Percentiles rank a stretch among this genome's conserved stretches.
Conservation (phyloP, 2,329 filamentous ascomycete genomes). For the Cladosporium sp. region DNA sequence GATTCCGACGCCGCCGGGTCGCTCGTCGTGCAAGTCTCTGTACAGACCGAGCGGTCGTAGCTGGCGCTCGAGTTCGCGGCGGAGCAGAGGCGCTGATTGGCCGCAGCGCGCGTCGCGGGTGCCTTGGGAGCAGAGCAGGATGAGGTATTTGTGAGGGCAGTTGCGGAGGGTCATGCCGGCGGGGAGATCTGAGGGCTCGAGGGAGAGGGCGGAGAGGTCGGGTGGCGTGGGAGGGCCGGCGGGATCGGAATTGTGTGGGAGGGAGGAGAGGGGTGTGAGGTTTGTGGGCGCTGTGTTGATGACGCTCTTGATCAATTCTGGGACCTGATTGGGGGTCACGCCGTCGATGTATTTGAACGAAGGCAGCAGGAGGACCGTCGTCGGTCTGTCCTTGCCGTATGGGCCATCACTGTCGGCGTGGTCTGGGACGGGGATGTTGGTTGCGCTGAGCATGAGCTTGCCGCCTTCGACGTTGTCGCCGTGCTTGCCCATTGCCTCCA, state of each 20-base stretch:
- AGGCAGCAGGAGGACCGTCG: constrained; percentile 79
- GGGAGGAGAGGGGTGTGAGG: constrained; percentile 57
- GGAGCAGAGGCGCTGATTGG: constrained; percentile 86
- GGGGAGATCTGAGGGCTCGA: constrained; percentile 29
- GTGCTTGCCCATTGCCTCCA: constrained; percentile 52
- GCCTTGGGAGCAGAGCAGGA: constrained; percentile 90
- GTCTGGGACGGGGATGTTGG: constrained; percentile 79
- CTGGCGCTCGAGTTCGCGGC: constrained; percentile 85
- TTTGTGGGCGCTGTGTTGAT: constrained; percentile 75
- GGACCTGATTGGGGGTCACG: constrained; percentile 73
- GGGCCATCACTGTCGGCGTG: constrained; percentile 56
- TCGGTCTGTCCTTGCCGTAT: constrained; percentile 63
- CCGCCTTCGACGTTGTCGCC: constrained; percentile 30
- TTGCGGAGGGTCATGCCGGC: constrained; percentile 57
- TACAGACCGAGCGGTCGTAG: constrained; percentile 80
- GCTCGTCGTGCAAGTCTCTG: constrained; percentile 82
- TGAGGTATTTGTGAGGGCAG: constrained; percentile 80
- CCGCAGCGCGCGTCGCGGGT: constrained; percentile 95
- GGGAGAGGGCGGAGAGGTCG: constrained; percentile 16
- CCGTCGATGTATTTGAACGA: constrained; percentile 81
- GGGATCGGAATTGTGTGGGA: constrained; percentile 25
- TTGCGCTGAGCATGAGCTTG: constrained; percentile 88
- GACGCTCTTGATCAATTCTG: constrained; percentile 68
- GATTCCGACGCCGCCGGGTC: constrained; percentile 88
- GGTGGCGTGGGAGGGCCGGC: constrained; percentile 20